Base-by-base conservation (phyloP, 1,139 yeast genomes). In the Scheffersomyces illinoinensis region DNA sequence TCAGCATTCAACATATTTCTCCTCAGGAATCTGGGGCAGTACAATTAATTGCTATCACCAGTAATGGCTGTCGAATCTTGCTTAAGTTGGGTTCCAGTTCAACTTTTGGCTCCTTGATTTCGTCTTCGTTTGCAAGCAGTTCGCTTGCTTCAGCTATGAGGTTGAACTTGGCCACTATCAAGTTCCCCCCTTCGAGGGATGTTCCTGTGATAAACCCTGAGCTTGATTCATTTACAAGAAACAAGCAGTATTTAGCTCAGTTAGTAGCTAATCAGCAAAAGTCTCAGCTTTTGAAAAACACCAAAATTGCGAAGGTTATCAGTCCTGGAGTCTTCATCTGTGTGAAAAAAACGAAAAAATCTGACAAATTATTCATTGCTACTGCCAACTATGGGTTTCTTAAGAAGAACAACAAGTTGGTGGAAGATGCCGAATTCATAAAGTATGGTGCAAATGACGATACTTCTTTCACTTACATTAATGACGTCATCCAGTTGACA, bases 351-450 rank as follows among this genome's bases (percentile, higher is more conserved):
- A 77, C 84, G 0, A 79, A 79, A 59, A 69, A 70, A 56, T 77
- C 82, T 0, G 85, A 84, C 62, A 83, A 83, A 59, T 75, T 91
- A 47, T 91, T 91, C 71, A 87, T 90, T 2, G 83, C 95, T 54
- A 89, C 93, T 4, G 88, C 96, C 12, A 97, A 93, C 70, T 89
- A 91, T 67, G 97, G 97, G 33, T 82, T 90, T 53, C 79, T 93
- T 63, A 90, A 90, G 70, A 88, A 88, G 66, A 87, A 85, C 64
- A 85, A 82, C 62, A 87, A 86, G 63, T 85, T 89, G 65, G 83
- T 89, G 39, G 98, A 93, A 75, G 95, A 90, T 69, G 93, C 96
- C 7, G 92, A 92, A 61, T 87, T 89, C 67, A 74, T 90, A 56
- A 83, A 86, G 20, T 85, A 85, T 58, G 86, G 87, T 1, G 77